phyloP scores from a whole-genome alignment of 208 protist species.

The Vickermania spadyakhi region DNA sequence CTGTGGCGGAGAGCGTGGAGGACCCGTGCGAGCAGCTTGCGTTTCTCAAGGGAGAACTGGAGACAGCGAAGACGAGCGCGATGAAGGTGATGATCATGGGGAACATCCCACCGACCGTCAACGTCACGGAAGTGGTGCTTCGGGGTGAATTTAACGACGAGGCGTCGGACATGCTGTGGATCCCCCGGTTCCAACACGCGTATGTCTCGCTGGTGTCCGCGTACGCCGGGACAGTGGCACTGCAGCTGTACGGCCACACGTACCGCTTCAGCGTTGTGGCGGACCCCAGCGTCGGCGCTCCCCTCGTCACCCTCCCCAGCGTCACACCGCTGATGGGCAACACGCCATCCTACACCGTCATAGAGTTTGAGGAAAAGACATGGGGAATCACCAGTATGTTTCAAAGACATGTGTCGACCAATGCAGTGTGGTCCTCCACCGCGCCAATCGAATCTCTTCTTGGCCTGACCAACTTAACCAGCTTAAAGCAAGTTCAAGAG shows the following conservation, averaged over 20 bases:
- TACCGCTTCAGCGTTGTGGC: slow-evolving; percentile 24
- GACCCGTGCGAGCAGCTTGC: slow-evolving; percentile 38
- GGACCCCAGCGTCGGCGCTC: slow-evolving; percentile 15
- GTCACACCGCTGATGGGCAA: slow-evolving; percentile 25
- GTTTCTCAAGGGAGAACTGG: slow-evolving; percentile 18
- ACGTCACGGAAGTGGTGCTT: slow-evolving; percentile 15
- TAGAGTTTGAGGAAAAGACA: slow-evolving; percentile 10
- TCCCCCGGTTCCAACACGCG: slow-evolving; percentile 14
- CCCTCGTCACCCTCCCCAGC: slow-evolving; percentile 24
- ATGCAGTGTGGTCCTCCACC: slow-evolving; percentile 12
- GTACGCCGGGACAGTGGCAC: slow-evolving; percentile 9
- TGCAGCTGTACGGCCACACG: slow-evolving; percentile 34
- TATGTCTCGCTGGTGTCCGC: slow-evolving; percentile 17
- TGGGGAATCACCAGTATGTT: slow-evolving; percentile 5
- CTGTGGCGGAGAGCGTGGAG: slow-evolving; percentile 15
- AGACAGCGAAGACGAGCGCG: slow-evolving; percentile 9
- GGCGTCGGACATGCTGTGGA: slow-evolving; percentile 28
- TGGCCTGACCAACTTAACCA: slow-evolving; percentile 16
- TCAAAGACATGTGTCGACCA: slow-evolving; percentile 12
- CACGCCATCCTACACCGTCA: slow-evolving; percentile 21
- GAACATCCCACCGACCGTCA: slow-evolving; percentile 23
- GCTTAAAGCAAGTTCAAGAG: slow-evolving; percentile 4
- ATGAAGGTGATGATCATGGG: slow-evolving; percentile 36
- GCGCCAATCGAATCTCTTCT: slow-evolving; percentile 11
- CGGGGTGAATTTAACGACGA: slow-evolving; percentile 2